These are phyloP conservation scores for Cordyceps fumosorosea DNA, from an alignment of 2,329 filamentous ascomycete genomes.

Conservation along the genomic window DNA sequence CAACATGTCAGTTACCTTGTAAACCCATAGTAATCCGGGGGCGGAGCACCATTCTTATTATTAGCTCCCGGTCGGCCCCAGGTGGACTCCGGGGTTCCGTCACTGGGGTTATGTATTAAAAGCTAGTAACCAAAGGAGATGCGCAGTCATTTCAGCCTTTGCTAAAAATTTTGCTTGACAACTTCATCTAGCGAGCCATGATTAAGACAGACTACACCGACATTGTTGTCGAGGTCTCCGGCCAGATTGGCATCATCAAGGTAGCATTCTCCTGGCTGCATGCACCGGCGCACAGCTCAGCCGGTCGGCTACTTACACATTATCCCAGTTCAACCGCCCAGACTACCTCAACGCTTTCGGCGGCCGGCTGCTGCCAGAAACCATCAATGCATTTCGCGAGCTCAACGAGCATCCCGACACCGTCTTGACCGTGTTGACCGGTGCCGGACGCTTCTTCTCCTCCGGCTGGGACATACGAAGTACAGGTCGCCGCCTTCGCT, in stretches of 20 bases:
- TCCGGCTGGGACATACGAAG: conserved; percentile 8
- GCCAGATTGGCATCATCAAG: conserved; percentile 1
- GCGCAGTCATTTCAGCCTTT: no score
- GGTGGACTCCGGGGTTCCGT: not conserved
- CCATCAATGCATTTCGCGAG: conserved; percentile 10
- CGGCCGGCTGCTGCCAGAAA: not conserved
- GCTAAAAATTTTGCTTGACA: no score
- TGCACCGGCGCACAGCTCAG: not conserved
- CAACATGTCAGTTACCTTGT: no score
- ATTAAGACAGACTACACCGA: not conserved
- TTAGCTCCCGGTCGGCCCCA: no score
- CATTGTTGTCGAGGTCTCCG: not conserved
- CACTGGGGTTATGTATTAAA: no score
- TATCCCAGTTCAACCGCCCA: conserved; percentile 4
- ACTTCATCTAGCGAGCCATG: not conserved
- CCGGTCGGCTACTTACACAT: not conserved
- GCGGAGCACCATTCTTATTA: not conserved
- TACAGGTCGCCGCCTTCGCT: not conserved
- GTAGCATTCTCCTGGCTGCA: not conserved
- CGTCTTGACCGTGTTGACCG: conserved; percentile 9
- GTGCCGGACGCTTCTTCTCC: conserved; percentile 9
- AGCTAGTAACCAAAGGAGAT: no score
- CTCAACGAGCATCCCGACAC: conserved; percentile 11
- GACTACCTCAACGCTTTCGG: conserved; percentile 7
- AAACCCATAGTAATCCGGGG: no score